A percentile compares a stretch with the other conserved stretches of the same genome.
Conservation (phyloP, 805 yeast genomes). For the Pichia nakasei region DNA sequence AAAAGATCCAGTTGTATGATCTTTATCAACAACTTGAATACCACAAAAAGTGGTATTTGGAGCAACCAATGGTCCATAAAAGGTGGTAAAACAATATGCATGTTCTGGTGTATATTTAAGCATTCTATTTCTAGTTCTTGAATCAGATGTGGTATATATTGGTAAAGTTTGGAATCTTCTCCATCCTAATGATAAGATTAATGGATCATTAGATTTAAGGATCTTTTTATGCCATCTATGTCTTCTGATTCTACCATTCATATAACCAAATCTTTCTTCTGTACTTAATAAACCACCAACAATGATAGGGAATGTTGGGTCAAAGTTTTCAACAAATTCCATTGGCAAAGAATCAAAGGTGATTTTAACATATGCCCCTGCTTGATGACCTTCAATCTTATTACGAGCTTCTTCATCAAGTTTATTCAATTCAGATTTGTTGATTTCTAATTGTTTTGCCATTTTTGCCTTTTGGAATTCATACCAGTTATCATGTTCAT, state of each 20-base stretch:
- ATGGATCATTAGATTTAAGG: conserved; percentile 89
- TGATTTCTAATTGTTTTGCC: conserved; percentile 92
- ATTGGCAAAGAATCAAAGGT: conserved; percentile 79
- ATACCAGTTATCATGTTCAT: conserved; percentile 93
- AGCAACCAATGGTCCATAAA: conserved; percentile 94
- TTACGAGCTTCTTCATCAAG: conserved; percentile 72
- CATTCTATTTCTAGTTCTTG: conserved; percentile 96
- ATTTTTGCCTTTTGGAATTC: conserved; percentile 94
- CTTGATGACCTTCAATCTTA: conserved; percentile 82
- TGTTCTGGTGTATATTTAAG: conserved; percentile 97
- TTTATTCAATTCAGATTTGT: conserved; percentile 64
- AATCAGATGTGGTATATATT: conserved; percentile 90
- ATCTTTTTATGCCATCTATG: conserved; percentile 99
- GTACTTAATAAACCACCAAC: conserved; percentile 88
- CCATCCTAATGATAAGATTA: conserved; percentile 93
- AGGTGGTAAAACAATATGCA: conserved; percentile 90
- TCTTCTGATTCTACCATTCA: conserved; percentile 90
- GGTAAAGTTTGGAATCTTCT: conserved; percentile 97
- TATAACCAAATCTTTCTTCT: conserved; percentile 86
- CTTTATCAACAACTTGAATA: conserved; percentile 76
- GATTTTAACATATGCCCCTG: conserved; percentile 89
- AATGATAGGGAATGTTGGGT: conserved; percentile 76
- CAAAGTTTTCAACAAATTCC: conserved; percentile 81
- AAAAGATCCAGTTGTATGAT: conserved; percentile 80
- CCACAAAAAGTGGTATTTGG: conserved; percentile 98